These are phyloP conservation scores for Eucalyptus grandis DNA, from an alignment of 345 rosid genomes.

Conservation along the genomic window DNA sequence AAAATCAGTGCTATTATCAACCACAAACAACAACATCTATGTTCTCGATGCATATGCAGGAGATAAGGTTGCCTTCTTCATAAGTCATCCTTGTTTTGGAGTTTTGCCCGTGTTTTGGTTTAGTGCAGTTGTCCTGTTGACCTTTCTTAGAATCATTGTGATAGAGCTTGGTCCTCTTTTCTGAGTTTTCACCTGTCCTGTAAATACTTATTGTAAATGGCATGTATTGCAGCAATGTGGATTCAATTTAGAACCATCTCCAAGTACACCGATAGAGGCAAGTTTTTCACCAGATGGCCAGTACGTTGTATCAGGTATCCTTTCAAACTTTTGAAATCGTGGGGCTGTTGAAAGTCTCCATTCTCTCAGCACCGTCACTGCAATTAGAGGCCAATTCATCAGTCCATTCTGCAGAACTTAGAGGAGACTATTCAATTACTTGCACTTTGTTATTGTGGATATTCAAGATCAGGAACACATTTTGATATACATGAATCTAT, in stretches of 20 bases:
- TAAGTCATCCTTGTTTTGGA: neutral
- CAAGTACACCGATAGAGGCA: constrained; percentile 69
- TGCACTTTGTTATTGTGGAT: neutral
- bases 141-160: neutral
- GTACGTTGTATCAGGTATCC: constrained; percentile 79
- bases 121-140: neutral
- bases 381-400: neutral
- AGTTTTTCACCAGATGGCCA: constrained; percentile 97
- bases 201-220: neutral
- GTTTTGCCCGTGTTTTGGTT: neutral
- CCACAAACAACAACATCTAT: constrained; percentile 69
- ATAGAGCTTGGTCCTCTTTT: neutral
- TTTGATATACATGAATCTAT: neutral
- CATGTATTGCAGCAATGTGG: constrained; percentile 60
- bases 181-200: neutral
- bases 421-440: neutral
- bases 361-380: neutral
- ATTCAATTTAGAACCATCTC: constrained; percentile 85
- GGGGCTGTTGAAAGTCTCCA: neutral
- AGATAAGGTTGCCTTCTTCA: constrained; percentile 61
- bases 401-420: neutral
- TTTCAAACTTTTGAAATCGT: neutral
- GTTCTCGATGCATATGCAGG: constrained; percentile 96
- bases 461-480: neutral
- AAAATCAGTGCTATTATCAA: constrained; percentile 91